Evolutionary conservation across 2,329 filamentous ascomycete genomes (phyloP).

Genomic region (Fusarium oxysporum): DNA sequence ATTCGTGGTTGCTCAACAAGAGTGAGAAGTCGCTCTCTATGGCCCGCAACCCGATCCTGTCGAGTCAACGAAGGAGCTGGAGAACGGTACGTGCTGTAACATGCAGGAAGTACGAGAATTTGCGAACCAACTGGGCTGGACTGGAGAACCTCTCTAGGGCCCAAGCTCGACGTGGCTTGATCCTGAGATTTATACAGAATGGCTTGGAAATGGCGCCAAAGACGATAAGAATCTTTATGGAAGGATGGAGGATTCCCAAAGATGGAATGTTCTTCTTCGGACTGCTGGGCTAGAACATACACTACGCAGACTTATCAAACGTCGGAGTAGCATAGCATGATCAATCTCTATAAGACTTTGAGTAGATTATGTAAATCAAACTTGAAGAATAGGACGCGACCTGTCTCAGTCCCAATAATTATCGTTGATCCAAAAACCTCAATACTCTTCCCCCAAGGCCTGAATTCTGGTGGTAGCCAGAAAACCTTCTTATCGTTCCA

Average conservation of each 20-base stretch:
- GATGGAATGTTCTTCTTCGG: neutral
- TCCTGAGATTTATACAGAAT: neutral
- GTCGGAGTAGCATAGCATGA: neutral
- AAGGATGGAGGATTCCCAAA: neutral
- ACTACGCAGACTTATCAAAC: fast-evolving
- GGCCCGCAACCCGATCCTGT: neutral
- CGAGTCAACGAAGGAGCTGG: neutral
- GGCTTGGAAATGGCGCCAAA: neutral
- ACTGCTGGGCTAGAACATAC: fast-evolving
- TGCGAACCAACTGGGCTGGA: neutral
- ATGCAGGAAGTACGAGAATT: neutral
- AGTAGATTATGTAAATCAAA: neutral
- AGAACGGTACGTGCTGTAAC: neutral
- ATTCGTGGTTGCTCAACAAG: neutral
- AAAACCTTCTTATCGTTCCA: neutral
- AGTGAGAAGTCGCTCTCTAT: neutral
- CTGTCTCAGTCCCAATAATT: neutral
- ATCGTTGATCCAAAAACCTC: neutral
- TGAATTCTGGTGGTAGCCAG: neutral
- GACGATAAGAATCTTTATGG: neutral
- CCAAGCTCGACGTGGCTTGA: neutral
- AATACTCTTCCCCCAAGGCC: fast-evolving
- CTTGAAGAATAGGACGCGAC: neutral
- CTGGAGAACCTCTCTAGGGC: neutral
- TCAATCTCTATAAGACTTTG: fast-evolving